A percentile compares a stretch with the other conserved stretches of the same genome.
Evolutionary conservation across 495 filamentous ascomycete species (phyloP).

Genomic region (Daldinia bambusicola): DNA sequence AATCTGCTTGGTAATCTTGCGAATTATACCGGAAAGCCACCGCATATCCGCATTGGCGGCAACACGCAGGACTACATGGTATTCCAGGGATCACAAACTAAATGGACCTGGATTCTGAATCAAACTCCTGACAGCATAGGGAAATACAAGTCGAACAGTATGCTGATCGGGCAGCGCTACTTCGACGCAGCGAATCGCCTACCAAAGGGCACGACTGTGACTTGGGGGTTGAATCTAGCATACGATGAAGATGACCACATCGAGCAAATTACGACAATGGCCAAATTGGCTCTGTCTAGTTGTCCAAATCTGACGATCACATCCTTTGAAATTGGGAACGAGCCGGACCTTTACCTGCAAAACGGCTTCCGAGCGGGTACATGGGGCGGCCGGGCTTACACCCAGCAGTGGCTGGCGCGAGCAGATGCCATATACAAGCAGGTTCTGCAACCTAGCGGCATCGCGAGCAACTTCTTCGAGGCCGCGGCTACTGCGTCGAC

Average conservation of each 20-base stretch:
- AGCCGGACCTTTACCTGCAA: constrained; percentile 52
- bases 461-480: constrained; percentile 53
- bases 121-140: constrained; percentile 39
- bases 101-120: constrained; percentile 43
- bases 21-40: constrained; percentile 49
- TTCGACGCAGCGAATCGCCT: constrained; percentile 52
- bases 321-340: constrained; percentile 57
- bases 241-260: constrained; percentile 47
- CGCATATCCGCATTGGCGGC: constrained; percentile 52
- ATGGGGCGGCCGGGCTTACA: constrained; percentile 50
- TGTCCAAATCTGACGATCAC: constrained; percentile 49
- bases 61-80: constrained; percentile 55
- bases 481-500: constrained; percentile 51
- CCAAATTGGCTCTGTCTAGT: constrained; percentile 43
- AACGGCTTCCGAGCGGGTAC: constrained; percentile 46
- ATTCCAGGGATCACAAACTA: constrained; percentile 39
- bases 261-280: constrained; percentile 45
- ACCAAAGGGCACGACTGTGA: constrained; percentile 50
- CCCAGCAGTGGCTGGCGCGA: constrained; percentile 49
- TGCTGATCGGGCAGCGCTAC: constrained; percentile 50
- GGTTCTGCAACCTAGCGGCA: constrained; percentile 47
- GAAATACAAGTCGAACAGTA: constrained; percentile 39
- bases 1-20: constrained; percentile 54
- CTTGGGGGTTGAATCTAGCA: constrained; percentile 52
- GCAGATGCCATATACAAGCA: constrained; percentile 46